Evolutionary conservation across 768 basidiomycete species (phyloP).

Genomic region (Rhizopogon vinicolor): DNA sequence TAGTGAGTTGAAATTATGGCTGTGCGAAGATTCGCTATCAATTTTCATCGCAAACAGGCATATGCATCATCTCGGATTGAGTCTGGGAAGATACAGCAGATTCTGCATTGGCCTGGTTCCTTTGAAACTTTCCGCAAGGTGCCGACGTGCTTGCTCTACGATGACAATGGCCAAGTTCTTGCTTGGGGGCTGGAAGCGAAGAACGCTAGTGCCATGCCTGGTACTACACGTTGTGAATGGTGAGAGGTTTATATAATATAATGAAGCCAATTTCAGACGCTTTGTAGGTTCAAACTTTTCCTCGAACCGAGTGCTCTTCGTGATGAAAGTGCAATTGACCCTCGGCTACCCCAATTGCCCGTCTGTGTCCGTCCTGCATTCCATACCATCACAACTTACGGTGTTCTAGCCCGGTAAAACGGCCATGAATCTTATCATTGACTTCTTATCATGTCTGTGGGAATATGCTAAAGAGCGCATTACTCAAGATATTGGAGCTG

Average conservation of each 20-base stretch:
- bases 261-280: too few relatives aligned
- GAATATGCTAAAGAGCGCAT: slow-evolving; percentile 85
- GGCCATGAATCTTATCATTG: slow-evolving; percentile 75
- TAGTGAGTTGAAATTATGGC: slow-evolving; percentile 47
- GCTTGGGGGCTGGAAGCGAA: slow-evolving; percentile 90
- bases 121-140: slow-evolving; percentile 85
- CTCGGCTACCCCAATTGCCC: slow-evolving; percentile 73
- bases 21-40: slow-evolving; percentile 1
- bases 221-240: slow-evolving; percentile 58
- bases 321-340: slow-evolving; percentile 66
- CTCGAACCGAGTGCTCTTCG: slow-evolving; percentile 79
- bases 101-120: slow-evolving; percentile 82
- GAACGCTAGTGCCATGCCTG: slow-evolving; percentile 65
- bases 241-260: slow-evolving; percentile 11
- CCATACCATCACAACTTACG: slow-evolving; percentile 7
- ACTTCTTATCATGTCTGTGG: slow-evolving; percentile 82
- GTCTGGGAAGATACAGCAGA: slow-evolving; percentile 76
- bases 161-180: slow-evolving; percentile 64
- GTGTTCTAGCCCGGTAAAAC: slow-evolving; percentile 60
- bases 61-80: slow-evolving; percentile 85
- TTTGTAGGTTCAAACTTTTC: slow-evolving; percentile 74
- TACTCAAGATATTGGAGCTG: slow-evolving; percentile 80
- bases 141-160: slow-evolving; percentile 82
- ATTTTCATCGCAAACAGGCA: slow-evolving; percentile 41
- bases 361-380: slow-evolving; percentile 30